Conservation (phyloP, 345 rosid species). For the Adansonia digitata region DNA sequence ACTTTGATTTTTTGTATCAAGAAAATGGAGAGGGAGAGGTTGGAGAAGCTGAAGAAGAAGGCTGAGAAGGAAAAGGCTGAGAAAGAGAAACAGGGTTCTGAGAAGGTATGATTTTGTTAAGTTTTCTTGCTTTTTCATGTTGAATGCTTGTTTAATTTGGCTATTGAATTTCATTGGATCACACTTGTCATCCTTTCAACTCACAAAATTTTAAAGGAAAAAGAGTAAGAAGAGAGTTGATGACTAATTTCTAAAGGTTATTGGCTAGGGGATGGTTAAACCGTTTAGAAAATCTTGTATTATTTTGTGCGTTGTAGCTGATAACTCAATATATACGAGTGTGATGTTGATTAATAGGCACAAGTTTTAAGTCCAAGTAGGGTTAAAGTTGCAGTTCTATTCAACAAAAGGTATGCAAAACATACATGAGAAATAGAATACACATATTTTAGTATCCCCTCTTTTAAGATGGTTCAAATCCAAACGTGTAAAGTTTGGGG, state of each 20-base stretch:
- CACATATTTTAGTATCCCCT: not conserved
- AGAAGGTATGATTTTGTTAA: slow-evolving; percentile 36
- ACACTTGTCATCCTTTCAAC: not conserved
- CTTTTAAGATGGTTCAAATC: not conserved
- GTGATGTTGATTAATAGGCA: not conserved
- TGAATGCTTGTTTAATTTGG: not conserved
- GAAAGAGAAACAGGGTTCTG: slow-evolving; percentile 39
- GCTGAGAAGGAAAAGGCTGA: slow-evolving; percentile 52
- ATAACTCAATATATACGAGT: not conserved
- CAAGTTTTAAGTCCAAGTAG: not conserved
- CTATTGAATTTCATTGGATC: not conserved
- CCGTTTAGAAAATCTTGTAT: not conserved
- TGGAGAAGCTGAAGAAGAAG: slow-evolving; percentile 56
- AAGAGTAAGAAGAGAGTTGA: not conserved
- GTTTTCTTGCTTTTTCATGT: not conserved
- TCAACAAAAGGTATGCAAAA: not conserved
- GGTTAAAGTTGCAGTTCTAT: not conserved
- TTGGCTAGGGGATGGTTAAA: not conserved
- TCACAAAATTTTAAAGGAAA: not conserved
- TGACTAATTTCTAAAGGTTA: not conserved
- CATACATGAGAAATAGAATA: not conserved
- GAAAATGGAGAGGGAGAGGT: slow-evolving; percentile 87
- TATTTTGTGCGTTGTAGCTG: not conserved
- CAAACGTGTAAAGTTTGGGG: not conserved
- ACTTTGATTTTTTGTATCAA: slow-evolving; percentile 19